Percentiles rank a stretch among this genome's conserved stretches.
These are phyloP conservation scores for Huiozyma sinensis DNA, from an alignment of 805 yeast genomes.

Conservation along the genomic window DNA sequence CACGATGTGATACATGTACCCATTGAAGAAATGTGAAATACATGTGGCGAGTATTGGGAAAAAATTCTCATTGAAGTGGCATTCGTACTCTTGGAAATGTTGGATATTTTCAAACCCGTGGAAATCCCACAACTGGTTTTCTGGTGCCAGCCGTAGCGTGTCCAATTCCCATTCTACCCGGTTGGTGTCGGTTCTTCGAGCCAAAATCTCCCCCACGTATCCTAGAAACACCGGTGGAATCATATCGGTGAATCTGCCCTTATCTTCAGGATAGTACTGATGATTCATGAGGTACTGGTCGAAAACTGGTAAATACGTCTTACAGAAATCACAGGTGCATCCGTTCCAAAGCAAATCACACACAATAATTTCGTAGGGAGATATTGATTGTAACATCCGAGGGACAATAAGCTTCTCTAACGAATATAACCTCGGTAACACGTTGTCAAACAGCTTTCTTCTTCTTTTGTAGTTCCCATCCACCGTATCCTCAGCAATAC, in stretches of 20 bases:
- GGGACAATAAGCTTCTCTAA: conserved; percentile 45
- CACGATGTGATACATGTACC: conserved; percentile 31
- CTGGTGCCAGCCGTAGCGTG: conserved; percentile 25
- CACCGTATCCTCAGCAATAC: conserved; percentile 49
- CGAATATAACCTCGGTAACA: conserved; percentile 36
- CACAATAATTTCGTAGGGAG: conserved; percentile 61
- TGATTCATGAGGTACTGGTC: conserved; percentile 59
- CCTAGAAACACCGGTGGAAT: conserved; percentile 49
- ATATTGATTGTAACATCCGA: conserved; percentile 44
- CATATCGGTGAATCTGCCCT: conserved; percentile 45
- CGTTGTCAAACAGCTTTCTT: conserved; percentile 37
- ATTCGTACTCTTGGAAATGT: conserved; percentile 31
- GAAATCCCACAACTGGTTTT: conserved; percentile 35
- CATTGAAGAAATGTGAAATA: conserved; percentile 38
- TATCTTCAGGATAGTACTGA: conserved; percentile 40
- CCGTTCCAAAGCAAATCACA: conserved; percentile 73
- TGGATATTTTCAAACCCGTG: conserved; percentile 36
- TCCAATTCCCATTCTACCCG: conserved; percentile 26
- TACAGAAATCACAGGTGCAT: conserved; percentile 53
- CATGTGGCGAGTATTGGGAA: conserved; percentile 33
- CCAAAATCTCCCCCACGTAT: conserved; percentile 36
- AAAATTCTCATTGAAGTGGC: conserved; percentile 35
- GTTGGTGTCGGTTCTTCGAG: conserved; percentile 23
- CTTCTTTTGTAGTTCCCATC: conserved; percentile 66
- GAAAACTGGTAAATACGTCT: conserved; percentile 35